Base-by-base conservation (phyloP, 768 basidiomycete genomes). In the Mycena pura region DNA sequence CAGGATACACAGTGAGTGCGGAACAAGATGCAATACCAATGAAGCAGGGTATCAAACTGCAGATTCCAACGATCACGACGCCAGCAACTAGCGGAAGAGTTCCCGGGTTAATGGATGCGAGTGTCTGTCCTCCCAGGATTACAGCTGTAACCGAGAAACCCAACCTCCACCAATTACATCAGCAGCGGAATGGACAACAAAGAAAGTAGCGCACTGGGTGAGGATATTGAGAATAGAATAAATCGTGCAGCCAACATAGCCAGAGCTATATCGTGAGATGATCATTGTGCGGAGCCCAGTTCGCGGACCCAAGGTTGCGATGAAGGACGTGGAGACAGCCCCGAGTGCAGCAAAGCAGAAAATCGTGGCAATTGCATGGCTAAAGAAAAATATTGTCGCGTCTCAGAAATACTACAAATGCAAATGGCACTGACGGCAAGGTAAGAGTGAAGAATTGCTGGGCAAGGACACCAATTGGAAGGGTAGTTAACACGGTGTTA, bases 281-380 rank as follows among this genome's bases (percentile, higher is more conserved):
- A 84, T 72, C 83, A 86, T 86, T 0, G 83, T 85, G 6, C 84
- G 76, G 22, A 86, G 70, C 11, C 84, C 85, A 1, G 82, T 85
- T 61, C 71, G 69, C 0, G 85, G 84, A 1, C 85, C 85, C 9
- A 86, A 72, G 7, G 78, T 84, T 17, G 85, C 82, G 43, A 86
- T 81, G 65, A 84, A 84, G 2, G 82, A 81, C 0, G 80, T 78
- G 8, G 73, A 71, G 17, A 36, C 32, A 0, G 58, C 50, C 5
- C 58, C 58, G 17, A 60, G 58, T 7, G 51, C 77, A 29, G 75
- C 75, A 57, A 85, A 85, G 66, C 77, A 76, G 25, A 83, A 60
- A 22, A 78, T 84, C 5, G 76, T 77, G 1, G 79, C 82, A 31
- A 82, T 69, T 10, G 78, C 71, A 55, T 83, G 78, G 8, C 82